Evolutionary conservation across 1,284 basidiomycete genomes (phyloP).

Genomic region (Trametes polyzona): DNA sequence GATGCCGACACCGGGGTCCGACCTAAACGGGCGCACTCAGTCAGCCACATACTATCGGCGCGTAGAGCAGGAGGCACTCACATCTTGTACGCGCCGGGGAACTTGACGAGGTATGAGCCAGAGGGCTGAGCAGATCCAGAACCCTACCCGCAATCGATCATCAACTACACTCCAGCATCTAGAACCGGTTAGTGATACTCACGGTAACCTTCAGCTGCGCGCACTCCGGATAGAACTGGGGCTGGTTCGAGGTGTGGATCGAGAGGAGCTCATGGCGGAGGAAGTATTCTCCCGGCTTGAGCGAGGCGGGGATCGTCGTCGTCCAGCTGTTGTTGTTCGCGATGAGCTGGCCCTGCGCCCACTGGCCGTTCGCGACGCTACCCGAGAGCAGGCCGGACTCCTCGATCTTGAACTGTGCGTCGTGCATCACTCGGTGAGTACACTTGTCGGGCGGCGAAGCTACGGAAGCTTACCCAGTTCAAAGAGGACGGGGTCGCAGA

Average conservation of each 20-base stretch:
- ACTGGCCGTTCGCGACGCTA: constrained; percentile 36
- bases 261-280: constrained; percentile 42
- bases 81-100: constrained; percentile 43
- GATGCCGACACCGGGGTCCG: constrained; percentile 41
- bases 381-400: constrained; percentile 42
- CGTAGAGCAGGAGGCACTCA: too few relatives aligned
- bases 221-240: constrained; percentile 46
- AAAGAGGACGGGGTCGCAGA: constrained; percentile 38
- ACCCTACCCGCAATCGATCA: constrained; percentile 8
- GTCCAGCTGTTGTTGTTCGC: constrained; percentile 42
- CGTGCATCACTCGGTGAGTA: neutral
- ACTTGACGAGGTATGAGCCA: constrained; percentile 38
- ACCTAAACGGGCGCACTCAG: constrained; percentile 22
- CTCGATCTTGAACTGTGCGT: constrained; percentile 44
- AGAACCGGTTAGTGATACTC: constrained; percentile 1
- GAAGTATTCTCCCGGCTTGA: constrained; percentile 42
- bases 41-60: too few relatives aligned
- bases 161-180: neutral
- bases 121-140: constrained; percentile 37
- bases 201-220: constrained; percentile 43
- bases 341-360: constrained; percentile 42
- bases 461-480: constrained; percentile 34
- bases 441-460: too few relatives aligned
- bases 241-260: constrained; percentile 39
- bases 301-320: constrained; percentile 39